Base-by-base conservation (phyloP, 257 asterid species). In the Petrea volubilis region DNA sequence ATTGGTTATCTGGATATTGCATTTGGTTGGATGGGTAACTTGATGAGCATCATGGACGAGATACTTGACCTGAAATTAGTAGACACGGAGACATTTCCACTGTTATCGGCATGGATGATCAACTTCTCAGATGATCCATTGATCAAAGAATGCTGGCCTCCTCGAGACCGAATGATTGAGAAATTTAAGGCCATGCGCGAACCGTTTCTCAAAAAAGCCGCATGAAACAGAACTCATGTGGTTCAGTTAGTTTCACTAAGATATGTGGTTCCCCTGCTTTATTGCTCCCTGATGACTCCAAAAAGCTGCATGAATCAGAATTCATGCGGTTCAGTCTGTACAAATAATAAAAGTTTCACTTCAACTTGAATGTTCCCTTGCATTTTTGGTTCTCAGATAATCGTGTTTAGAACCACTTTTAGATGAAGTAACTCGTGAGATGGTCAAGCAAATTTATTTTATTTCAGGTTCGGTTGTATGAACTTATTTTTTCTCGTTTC, bases 1-100 rank as follows among this genome's bases (percentile, higher is more conserved):
- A 84, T 87, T 3, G 96, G 89, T n/a, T 87, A 82, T 74, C 63
- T 87, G 9, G 96, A 90, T 68, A 33, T 87, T n/a, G 88, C 80
- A 33, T 61, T 77, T 12, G 90, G 96, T 70, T 80, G 89, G 89
- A 51, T 85, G 66, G 79, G 78, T 4, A 78, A 81, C 75, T 72
- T 86, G 33, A 50, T 71, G 77, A 56, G 83, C 69, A 63, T 88
- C 33, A 25, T 83, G 23, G 90, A 81, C 60, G 92, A 86, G 75
- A 71, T 84, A 68, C 40, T 40, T 13, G 81, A 58, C 20, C 40
- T 79, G 62, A 80, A 80, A 55, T 21, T 86, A 74, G 67, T 90
- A 0, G 84, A 86, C 73, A 62, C 71, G 51, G 77, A 76, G 65
- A 76, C 29, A 17, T 75, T 88, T 17, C 96, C 93, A 1, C 25